These are phyloP conservation scores for Lactarius indigo DNA, from an alignment of 768 basidiomycete species.

Conservation along the genomic window DNA sequence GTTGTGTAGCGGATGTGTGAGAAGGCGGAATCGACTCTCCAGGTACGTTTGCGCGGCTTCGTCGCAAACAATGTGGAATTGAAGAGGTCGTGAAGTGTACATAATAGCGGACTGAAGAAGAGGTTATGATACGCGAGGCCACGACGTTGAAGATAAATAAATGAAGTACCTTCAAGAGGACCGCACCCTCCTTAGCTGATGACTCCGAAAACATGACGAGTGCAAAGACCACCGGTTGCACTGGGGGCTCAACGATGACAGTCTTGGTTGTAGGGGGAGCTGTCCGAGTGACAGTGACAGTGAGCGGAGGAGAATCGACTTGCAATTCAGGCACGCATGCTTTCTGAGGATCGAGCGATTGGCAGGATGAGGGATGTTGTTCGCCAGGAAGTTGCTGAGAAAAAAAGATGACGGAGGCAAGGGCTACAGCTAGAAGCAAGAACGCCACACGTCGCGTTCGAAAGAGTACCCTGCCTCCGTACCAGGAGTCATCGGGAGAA, in stretches of 20 bases:
- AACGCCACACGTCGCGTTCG: constrained; percentile 6
- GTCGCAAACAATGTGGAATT: constrained; percentile 46
- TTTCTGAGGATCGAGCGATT: not conserved
- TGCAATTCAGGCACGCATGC: not conserved
- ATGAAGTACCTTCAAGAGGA: constrained; percentile 22
- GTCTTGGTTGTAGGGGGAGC: constrained; percentile 4
- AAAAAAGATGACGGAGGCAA: not conserved
- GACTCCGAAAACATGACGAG: constrained; percentile 20
- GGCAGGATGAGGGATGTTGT: not conserved
- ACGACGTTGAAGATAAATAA: not conserved
- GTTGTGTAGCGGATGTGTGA: constrained; percentile 37
- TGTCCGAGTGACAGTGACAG: constrained; percentile 1
- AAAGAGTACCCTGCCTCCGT: not conserved
- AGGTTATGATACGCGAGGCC: not conserved
- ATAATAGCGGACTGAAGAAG: constrained; percentile 36
- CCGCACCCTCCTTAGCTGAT: constrained; percentile 24
- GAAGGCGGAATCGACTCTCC: constrained; percentile 37
- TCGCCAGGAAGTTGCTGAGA: not conserved
- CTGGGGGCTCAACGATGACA: not conserved
- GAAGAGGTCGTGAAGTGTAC: constrained; percentile 38
- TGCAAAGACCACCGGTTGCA: constrained; percentile 19
- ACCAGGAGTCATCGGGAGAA: not conserved
- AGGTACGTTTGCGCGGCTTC: constrained; percentile 40
- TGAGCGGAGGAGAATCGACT: not conserved
- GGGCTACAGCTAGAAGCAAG: constrained; percentile 1